These are phyloP conservation scores for Candolleomyces aberdarensis DNA, from an alignment of 768 basidiomycete genomes.

Conservation along the genomic window DNA sequence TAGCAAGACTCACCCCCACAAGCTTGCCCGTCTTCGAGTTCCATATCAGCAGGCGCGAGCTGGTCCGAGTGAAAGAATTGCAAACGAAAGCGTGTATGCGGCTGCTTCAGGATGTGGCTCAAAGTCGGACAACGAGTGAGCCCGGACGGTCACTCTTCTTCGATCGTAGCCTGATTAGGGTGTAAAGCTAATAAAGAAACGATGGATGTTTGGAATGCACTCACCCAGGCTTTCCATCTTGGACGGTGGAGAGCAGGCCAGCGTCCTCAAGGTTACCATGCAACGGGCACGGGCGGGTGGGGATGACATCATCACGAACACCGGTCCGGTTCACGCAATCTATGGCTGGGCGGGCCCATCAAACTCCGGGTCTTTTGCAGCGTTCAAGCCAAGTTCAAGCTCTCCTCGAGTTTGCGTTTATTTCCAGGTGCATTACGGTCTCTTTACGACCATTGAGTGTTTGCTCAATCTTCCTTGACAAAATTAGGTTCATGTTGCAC, in stretches of 20 bases:
- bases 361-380: too few species aligned
- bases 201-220: neutral
- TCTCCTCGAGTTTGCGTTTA: too few species aligned
- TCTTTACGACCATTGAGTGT: too few species aligned
- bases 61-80: conserved; percentile 26
- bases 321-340: too few species aligned
- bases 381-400: too few species aligned
- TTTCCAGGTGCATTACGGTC: too few species aligned
- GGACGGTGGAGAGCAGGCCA: conserved; percentile 53
- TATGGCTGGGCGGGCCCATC: too few species aligned
- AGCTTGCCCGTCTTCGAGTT: conserved; percentile 46
- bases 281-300: too few species aligned
- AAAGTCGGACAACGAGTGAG: conserved; percentile 43
- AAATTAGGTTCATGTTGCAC: too few species aligned
- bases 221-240: conserved; percentile 23
- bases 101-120: conserved; percentile 40
- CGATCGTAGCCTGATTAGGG: conserved; percentile 5
- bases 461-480: too few species aligned
- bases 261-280: conserved; percentile 47
- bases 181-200: neutral
- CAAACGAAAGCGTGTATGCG: conserved; percentile 22
- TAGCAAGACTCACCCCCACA: conserved; percentile 36
- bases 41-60: conserved; percentile 41
- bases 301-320: too few species aligned
- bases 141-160: conserved; percentile 27